phyloP scores from a whole-genome alignment of 2,329 filamentous ascomycete genomes.

The Aspergillus versicolor region DNA sequence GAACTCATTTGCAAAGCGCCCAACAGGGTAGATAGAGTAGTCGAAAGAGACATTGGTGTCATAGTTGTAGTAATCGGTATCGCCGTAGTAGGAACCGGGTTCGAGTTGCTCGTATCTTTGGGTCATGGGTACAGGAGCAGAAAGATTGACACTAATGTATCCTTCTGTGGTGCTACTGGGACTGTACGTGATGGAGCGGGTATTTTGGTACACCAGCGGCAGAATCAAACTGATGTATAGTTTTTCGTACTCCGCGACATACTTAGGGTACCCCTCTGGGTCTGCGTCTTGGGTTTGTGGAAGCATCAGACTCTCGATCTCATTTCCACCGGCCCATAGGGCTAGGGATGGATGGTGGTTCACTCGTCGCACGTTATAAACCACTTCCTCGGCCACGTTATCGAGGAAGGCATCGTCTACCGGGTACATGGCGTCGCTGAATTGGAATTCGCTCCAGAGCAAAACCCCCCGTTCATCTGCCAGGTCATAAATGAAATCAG shows the following conservation, averaged over 20 bases:
- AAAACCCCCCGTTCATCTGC: conserved; percentile 62
- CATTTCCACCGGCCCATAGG: conserved; percentile 58
- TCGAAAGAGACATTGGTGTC: conserved; percentile 54
- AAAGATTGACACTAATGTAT: conserved; percentile 56
- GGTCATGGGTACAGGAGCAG: conserved; percentile 52
- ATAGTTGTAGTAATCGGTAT: conserved; percentile 64
- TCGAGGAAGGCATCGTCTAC: conserved; percentile 54
- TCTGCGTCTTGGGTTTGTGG: conserved; percentile 41
- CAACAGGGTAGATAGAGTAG: conserved; percentile 55
- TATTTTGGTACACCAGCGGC: conserved; percentile 58
- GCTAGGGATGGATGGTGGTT: conserved; percentile 61
- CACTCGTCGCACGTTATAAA: conserved; percentile 60
- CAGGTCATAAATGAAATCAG: conserved; percentile 63
- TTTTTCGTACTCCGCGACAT: conserved; percentile 56
- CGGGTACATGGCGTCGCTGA: conserved; percentile 61
- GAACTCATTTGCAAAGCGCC: conserved; percentile 64
- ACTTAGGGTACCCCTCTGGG: conserved; percentile 46
- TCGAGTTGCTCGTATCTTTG: conserved; percentile 58
- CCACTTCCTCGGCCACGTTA: conserved; percentile 56
- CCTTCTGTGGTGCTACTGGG: conserved; percentile 62
- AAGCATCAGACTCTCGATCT: conserved; percentile 59
- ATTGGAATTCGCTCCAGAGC: conserved; percentile 65
- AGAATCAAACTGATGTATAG: conserved; percentile 58
- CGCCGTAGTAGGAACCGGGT: conserved; percentile 56
- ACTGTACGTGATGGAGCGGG: conserved; percentile 59